Conservation (phyloP, 371 early-diverging fungal genomes). For the Funneliformis caledonium region DNA sequence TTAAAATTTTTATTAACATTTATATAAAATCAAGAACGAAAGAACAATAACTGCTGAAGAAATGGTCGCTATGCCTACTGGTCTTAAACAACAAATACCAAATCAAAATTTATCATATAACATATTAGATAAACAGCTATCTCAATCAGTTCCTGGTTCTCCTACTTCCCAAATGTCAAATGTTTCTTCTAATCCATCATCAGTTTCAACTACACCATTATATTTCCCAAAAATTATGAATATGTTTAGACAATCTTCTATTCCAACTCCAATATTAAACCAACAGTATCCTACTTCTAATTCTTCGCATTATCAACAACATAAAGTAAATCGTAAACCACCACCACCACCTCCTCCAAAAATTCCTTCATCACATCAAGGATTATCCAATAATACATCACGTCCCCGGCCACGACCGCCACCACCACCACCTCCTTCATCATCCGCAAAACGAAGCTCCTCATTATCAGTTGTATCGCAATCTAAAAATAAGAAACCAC, state of each 20-base stretch:
- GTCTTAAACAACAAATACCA: not conserved
- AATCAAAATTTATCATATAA: not conserved
- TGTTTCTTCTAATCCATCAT: too few species aligned
- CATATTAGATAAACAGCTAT: too few species aligned
- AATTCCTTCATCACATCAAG: conserved; percentile 36
- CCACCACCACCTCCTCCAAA: conserved; percentile 35
- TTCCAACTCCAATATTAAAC: not conserved
- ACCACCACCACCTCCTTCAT: not conserved
- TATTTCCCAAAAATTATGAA: not conserved
- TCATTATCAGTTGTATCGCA: not conserved
- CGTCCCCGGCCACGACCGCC: not conserved
- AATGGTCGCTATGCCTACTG: not conserved
- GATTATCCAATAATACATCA: not conserved
- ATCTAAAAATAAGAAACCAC: conserved; percentile 9
- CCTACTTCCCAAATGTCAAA: too few species aligned
- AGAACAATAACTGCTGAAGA: not conserved
- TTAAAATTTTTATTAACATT: not conserved
- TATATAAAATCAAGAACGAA: not conserved
- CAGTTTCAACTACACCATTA: not conserved
- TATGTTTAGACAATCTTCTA: not conserved
- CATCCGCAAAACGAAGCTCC: conserved; percentile 16
- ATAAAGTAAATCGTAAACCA: not conserved
- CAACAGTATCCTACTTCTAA: not conserved
- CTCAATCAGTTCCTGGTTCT: too few species aligned
- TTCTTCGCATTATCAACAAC: not conserved